A percentile compares a stretch with the other conserved stretches of the same genome.
Conservation (phyloP, 257 asterid genomes). For the Plectranthus barbatus region DNA sequence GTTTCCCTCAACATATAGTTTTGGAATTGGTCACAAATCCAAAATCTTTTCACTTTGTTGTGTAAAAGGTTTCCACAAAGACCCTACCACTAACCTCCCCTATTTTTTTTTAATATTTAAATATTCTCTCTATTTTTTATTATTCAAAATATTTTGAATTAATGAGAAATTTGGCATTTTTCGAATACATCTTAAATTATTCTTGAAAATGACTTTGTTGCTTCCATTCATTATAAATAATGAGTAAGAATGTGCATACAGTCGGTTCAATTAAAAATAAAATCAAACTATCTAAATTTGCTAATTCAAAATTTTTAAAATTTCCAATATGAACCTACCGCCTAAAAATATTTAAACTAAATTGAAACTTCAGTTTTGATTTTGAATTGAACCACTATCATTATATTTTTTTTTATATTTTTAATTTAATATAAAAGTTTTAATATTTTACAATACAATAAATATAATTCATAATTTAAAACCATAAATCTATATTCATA, state of each 20-base stretch:
- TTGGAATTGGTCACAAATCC: slow-evolving; percentile 30
- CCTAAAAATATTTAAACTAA: no score
- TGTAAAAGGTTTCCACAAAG: slow-evolving; percentile 34
- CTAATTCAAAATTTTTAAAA: no score
- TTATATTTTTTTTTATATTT: no score
- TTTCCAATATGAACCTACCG: no score
- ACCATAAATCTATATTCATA: no score
- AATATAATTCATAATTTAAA: no score
- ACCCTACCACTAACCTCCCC: slow-evolving; percentile 36
- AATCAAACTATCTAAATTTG: no score
- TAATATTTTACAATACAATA: no score
- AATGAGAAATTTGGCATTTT: slow-evolving; percentile 7
- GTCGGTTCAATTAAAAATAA: background rate
- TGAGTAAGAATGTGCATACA: background rate
- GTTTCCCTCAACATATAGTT: slow-evolving; percentile 11
- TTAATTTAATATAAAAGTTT: no score
- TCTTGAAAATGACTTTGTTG: slow-evolving; percentile 29
- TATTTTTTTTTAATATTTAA: background rate
- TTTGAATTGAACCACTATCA: no score
- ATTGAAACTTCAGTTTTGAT: no score
- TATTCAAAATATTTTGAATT: background rate
- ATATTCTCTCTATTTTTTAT: background rate
- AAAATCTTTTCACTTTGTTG: slow-evolving; percentile 35
- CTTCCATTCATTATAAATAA: slow-evolving; percentile 17
- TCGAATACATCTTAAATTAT: slow-evolving; percentile 2